Evolutionary conservation across 1,139 yeast species (phyloP), one percentile per base, ranked within the genome.

Genomic region (Suhomyces maxii): DNA sequence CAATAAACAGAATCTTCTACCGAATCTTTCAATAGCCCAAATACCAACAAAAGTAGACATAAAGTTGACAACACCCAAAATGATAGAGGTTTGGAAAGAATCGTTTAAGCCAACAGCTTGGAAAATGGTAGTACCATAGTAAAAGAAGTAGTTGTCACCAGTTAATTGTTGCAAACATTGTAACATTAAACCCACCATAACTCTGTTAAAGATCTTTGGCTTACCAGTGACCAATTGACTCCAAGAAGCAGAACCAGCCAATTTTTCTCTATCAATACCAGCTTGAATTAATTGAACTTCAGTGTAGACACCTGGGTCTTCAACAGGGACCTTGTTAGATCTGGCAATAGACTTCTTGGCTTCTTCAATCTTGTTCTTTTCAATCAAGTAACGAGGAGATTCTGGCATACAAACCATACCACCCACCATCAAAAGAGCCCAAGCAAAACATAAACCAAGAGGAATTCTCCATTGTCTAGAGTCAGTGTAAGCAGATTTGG

Each of bases 101-200:
- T 85, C 90, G 46, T 68, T 55, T 64, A 86, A 68, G 58, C 95
- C 95, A 55, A 86, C 88, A 55, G 93, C 84, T 59, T 80, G 68
- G 80, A 86, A 86, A 61, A 86, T 78, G 45, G 86, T 80, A 51
- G 91, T 86, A 67, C 90, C 89, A 57, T 85, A 86, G 74, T 86
- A 86, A 77, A 86, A 86, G 73, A 86, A 85, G 68, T 85, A 86
- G 73, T 86, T 86, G 64, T 83, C 79, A 77, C 93, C 95, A 50
- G 89, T 82, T 56, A 86, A 77, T 69, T 86, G 95, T 71, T 86
- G 93, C 58, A 86, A 68, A 26, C 84, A 75, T 74, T 83, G 86
- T 54, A 86, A 66, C 67, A 82, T 61, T 50, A 83, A 68, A 63
- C 95, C 95, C 61, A 82, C 73, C 25, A 82, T 34, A 23, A 85